Conservation (phyloP, 2,329 filamentous ascomycete genomes). For the Pochonia chlamydosporia region DNA sequence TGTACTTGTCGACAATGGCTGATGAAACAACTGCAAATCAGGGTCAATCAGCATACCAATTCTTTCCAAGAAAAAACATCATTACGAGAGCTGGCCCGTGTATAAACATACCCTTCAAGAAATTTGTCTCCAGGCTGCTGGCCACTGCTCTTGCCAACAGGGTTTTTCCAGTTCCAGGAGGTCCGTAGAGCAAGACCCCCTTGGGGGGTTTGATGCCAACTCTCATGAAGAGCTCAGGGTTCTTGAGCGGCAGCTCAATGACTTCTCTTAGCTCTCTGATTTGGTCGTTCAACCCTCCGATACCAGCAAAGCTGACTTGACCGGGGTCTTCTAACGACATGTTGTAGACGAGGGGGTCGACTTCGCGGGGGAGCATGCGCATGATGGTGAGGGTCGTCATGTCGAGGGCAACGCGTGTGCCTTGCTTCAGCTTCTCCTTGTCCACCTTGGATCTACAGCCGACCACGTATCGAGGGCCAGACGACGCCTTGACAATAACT, state of each 20-base stretch:
- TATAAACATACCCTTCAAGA: slow-evolving; percentile 72
- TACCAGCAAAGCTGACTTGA: slow-evolving; percentile 95
- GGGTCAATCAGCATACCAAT: slow-evolving; percentile 13
- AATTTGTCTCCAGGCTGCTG: slow-evolving; percentile 95
- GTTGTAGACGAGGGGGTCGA: slow-evolving; percentile 98
- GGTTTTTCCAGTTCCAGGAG: slow-evolving; percentile 95
- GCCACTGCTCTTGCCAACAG: slow-evolving; percentile 90
- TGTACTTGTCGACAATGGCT: slow-evolving; percentile 99
- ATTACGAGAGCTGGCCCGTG: too few relatives aligned
- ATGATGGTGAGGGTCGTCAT: slow-evolving; percentile 99
- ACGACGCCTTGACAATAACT: slow-evolving; percentile 99
- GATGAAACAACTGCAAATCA: slow-evolving; percentile 76
- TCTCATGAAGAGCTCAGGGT: slow-evolving; percentile 92
- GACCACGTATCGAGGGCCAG: slow-evolving; percentile 94
- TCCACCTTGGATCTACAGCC: slow-evolving; percentile 98
- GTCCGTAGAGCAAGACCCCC: slow-evolving; percentile 91
- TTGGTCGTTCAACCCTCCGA: slow-evolving; percentile 96
- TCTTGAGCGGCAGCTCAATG: slow-evolving; percentile 96
- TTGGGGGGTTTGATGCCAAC: slow-evolving; percentile 99
- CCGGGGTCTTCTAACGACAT: slow-evolving; percentile 98
- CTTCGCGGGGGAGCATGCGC: slow-evolving; percentile 98
- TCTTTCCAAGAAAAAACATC: too few relatives aligned
- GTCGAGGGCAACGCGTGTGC: slow-evolving; percentile 92
- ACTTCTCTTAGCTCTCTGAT: slow-evolving; percentile 96
- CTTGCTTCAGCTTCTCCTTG: slow-evolving; percentile 95